phyloP scores from a whole-genome alignment of 2,329 filamentous ascomycete species.

The Blastomyces silverae region DNA sequence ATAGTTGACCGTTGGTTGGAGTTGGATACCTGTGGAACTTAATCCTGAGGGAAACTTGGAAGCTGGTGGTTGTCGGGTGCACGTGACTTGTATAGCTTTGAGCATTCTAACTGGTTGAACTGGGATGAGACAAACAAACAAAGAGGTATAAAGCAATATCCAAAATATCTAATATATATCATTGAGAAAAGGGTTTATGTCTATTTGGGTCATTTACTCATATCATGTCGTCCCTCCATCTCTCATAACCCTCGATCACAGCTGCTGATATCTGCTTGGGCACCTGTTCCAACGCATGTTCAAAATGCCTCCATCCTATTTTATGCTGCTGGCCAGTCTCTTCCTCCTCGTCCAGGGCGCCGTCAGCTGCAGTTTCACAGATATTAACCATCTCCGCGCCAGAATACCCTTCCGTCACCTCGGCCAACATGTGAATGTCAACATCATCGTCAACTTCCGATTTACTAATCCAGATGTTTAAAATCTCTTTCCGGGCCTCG shows the following conservation, averaged over 20 bases:
- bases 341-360: constrained; percentile 48
- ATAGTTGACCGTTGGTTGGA: neutral
- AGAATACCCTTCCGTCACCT: constrained; percentile 66
- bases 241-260: constrained; percentile 54
- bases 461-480: constrained; percentile 59
- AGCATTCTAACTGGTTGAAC: neutral
- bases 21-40: too few species aligned
- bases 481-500: constrained; percentile 67
- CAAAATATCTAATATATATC: neutral
- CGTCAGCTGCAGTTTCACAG: constrained; percentile 47
- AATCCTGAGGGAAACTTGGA: too few species aligned
- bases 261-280: constrained; percentile 54
- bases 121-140: neutral
- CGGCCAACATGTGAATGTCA: constrained; percentile 57
- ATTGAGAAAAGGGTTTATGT: neutral
- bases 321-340: constrained; percentile 34
- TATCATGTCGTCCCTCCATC: constrained; percentile 40
- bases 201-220: constrained; percentile 1
- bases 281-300: constrained; percentile 40
- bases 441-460: constrained; percentile 58
- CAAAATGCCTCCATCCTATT: constrained; percentile 41
- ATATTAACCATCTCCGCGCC: constrained; percentile 72
- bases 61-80: neutral
- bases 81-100: constrained; percentile 9
- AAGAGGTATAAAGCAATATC: neutral